Conservation (phyloP, 2,329 filamentous ascomycete species). For the Colletotrichum australisinense region DNA sequence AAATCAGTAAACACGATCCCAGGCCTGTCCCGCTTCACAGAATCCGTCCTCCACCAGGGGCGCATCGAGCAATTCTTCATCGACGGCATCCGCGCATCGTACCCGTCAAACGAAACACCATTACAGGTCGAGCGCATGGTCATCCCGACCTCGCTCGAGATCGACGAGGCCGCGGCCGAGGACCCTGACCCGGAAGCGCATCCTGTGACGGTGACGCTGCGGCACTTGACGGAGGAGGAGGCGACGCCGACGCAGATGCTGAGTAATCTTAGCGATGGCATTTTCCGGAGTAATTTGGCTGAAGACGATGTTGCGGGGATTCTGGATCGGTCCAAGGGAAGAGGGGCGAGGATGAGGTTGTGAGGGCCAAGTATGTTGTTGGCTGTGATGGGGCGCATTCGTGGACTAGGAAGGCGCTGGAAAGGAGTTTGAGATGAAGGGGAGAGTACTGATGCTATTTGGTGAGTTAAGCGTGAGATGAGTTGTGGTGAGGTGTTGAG, state of each 20-base stretch:
- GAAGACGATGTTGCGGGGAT: conserved; percentile 65
- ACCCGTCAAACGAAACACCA: conserved; percentile 39
- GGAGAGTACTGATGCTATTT: conserved; percentile 62
- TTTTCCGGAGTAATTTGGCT: conserved; percentile 70
- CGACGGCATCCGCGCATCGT: conserved; percentile 67
- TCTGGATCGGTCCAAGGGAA: conserved; percentile 42
- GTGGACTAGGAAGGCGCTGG: conserved; percentile 70
- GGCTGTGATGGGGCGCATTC: conserved; percentile 77
- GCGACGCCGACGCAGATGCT: conserved; percentile 54
- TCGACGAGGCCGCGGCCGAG: conserved; percentile 63
- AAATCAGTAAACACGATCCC: conserved; percentile 73
- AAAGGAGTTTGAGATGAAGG: conserved; percentile 59
- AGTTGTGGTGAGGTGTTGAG: background rate
- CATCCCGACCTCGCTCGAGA: conserved; percentile 64
- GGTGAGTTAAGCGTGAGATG: conserved; percentile 38
- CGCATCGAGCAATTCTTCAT: conserved; percentile 76
- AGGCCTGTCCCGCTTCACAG: conserved; percentile 71
- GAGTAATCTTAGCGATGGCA: conserved; percentile 56
- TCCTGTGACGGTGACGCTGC: conserved; percentile 71
- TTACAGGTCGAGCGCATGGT: conserved; percentile 70
- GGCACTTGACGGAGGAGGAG: conserved; percentile 68
- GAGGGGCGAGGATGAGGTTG: conserved; percentile 50
- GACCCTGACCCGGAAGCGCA: conserved; percentile 63
- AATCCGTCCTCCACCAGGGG: conserved; percentile 78
- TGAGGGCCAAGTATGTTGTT: conserved; percentile 72